Evolutionary conservation across 2,329 filamentous ascomycete genomes (phyloP), one percentile per base, ranked within the genome.

Genomic region (Neonectria ditissima): DNA sequence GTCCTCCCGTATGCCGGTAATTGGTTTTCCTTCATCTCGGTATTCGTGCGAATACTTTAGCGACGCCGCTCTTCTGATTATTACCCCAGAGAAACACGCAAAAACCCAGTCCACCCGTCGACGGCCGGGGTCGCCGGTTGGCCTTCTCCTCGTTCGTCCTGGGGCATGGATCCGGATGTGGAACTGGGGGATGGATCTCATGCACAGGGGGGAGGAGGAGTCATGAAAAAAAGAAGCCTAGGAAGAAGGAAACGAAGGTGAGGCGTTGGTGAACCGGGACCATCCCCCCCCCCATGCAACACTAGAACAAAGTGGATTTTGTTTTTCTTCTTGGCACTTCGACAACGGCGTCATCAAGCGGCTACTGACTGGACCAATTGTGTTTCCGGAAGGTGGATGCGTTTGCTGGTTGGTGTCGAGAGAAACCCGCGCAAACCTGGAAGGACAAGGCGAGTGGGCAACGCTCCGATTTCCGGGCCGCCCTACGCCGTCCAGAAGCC

Each of bases 271-370:
- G 14, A 37, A 37, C 34, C 34, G 16, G 34, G 34, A 5, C 14
- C 45, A 26, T 48, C 16, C 45, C 8, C 30, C 18, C 24, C 45
- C 14, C 34, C 14, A 14, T 30, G 10, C 13, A 16, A 28, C 47
- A 45, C 68, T 69, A 65, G 68, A 70, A 71, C 63, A 65, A 67
- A 65, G 64, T 69, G 68, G 68, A 45, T 59, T 55, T 52, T 55
- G 26, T 37, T 37, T 44, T 39, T 18, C 28, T 22, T 30, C 30
- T 18, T 28, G 47, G 47, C 47, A 37, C 47, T 20, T 50, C n/a
- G 26, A 32, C 28, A 32, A 32, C 26, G 8, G 45, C 45, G 45
- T 47, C 44, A 47, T 47, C 44, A 28, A 47, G 24, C 44, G 44
- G 44, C 24, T 16, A 47, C 24, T 47, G 24, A 32, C 26, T 50